phyloP scores from a whole-genome alignment of 176 grass and related monocot genomes.

The Avena eriantha region DNA sequence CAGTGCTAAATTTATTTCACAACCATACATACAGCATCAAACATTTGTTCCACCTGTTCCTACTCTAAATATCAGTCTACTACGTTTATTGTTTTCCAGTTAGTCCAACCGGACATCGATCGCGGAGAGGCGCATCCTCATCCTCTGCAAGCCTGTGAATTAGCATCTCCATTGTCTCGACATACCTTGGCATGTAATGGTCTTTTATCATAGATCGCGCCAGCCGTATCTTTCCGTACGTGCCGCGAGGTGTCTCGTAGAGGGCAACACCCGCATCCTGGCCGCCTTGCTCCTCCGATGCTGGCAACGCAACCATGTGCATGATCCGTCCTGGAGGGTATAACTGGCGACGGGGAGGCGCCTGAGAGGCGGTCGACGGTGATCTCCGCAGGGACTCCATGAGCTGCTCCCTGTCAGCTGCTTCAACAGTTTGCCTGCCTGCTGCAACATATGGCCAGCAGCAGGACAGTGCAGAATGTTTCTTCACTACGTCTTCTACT shows the following conservation, averaged over 20 bases:
- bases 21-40: not conserved
- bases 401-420: constrained; percentile 12
- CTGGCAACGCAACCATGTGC: constrained; percentile 72
- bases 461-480: constrained; percentile 37
- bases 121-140: not conserved
- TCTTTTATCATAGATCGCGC: constrained; percentile 60
- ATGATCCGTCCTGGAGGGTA: constrained; percentile 84
- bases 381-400: not conserved
- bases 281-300: constrained; percentile 3
- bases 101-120: not conserved
- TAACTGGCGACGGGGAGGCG: constrained; percentile 45
- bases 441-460: constrained; percentile 38
- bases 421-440: constrained; percentile 5
- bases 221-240: constrained; percentile 68
- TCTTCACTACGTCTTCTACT: not conserved
- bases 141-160: constrained; percentile 58
- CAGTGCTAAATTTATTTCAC: not conserved
- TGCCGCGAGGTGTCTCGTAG: constrained; percentile 63
- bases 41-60: not conserved
- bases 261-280: constrained; percentile 43
- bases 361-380: not conserved
- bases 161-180: constrained; percentile 67
- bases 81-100: not conserved
- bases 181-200: constrained; percentile 83
- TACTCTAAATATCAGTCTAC: not conserved